Evolutionary conservation across 2,329 filamentous ascomycete species (phyloP), one percentile per base, ranked within the genome.

Genomic region (Arthrinium puccinioides): DNA sequence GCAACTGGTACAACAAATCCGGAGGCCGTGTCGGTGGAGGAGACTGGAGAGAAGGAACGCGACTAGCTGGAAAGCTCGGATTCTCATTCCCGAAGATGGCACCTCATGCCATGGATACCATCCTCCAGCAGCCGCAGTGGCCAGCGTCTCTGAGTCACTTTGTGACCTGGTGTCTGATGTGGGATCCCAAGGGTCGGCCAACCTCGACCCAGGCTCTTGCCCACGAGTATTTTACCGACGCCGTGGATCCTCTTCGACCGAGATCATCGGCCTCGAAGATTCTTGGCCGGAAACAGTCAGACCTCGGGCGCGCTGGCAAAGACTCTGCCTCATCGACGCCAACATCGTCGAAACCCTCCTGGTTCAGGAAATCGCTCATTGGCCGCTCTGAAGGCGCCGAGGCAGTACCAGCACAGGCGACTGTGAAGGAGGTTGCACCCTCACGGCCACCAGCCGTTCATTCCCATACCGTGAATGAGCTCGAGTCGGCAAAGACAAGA

Each of bases 31-130:
- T 98, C 20, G 92, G 92, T 38, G 92, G 92, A 55, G 92, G 92
- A 53, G 92, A 98, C 50, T 98, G 92, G 92, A 87, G 88, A 53
- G 92, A 98, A 41, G 92, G 92, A 40, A 88, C 88, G 31, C 78
- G 87, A 44, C 70, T 98, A 41, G 92, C 92, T 39, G 87, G 92
- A 50, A 97, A 97, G 70, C 76, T 98, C 45, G 92, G 92, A 39
- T 98, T 98, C 62, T 96, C 92, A 1, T 98, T 98, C 65, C 92
- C 92, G 42, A 97, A 92, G 79, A 97, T 98, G 92, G 90, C 92
- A 16, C 92, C 92, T 35, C 92, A 97, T 61, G 79, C 90, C 14
- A 87, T 98, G 77, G 90, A 97, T 51, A 94, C 87, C 5, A 92
- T 97, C 47, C 72, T 98, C 7, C 87, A 87, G 55, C 61, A 84